Conservation (phyloP, 192 early-diverging fungal species). For the Chytriomyces sp. region DNA sequence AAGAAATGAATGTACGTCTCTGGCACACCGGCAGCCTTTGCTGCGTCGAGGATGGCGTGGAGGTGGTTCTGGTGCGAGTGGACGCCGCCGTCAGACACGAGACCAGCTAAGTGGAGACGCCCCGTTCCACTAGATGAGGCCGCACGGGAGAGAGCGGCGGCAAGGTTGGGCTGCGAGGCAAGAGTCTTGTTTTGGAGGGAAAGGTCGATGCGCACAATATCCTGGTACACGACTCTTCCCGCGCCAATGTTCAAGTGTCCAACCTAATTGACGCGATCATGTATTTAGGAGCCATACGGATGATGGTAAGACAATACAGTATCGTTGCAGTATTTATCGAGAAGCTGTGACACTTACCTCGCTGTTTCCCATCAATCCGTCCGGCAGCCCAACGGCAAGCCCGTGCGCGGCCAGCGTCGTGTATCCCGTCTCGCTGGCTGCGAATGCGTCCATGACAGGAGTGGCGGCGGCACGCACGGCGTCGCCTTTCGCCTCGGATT, state of each 20-base stretch:
- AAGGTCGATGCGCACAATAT: constrained; percentile 97
- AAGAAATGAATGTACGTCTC: constrained; percentile 93
- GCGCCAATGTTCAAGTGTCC: constrained; percentile 99
- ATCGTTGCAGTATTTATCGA: too few relatives aligned
- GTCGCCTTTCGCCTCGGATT: constrained; percentile 73
- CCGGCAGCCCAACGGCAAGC: constrained; percentile 91
- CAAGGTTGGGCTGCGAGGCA: constrained; percentile 70
- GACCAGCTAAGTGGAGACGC: constrained; percentile 90
- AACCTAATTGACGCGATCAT: constrained; percentile 49
- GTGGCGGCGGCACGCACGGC: constrained; percentile 91
- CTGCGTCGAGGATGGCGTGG: constrained; percentile 76
- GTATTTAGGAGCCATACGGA: too few relatives aligned
- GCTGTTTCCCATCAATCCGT: constrained; percentile 99
- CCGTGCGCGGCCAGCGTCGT: constrained; percentile 91
- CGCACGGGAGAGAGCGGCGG: constrained; percentile 81
- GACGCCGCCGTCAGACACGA: constrained; percentile 98
- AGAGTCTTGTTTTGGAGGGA: constrained; percentile 86
- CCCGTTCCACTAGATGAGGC: constrained; percentile 71
- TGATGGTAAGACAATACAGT: too few relatives aligned
- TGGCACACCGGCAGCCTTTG: constrained; percentile 83
- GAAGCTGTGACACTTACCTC: constrained; percentile 50
- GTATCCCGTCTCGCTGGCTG: constrained; percentile 61
- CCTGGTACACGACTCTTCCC: constrained; percentile 98
- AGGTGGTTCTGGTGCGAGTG: constrained; percentile 96
- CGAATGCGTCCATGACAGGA: constrained; percentile 87